Conservation (phyloP, 176 grass and related monocot species). For the Panicum miliaceum region DNA sequence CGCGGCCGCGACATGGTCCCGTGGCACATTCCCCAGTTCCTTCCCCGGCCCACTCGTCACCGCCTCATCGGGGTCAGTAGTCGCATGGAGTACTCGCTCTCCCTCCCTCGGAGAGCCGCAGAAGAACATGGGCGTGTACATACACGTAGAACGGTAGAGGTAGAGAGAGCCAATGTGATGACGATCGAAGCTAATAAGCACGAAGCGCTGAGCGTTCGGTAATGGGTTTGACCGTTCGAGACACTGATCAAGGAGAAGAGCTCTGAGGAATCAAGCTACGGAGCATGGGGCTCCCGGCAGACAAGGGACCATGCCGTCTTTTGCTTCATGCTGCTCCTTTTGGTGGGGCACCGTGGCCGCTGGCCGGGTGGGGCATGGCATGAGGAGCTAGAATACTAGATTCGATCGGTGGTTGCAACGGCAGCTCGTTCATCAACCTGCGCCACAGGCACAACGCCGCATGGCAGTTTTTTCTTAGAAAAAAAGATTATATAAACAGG, state of each 20-base stretch:
- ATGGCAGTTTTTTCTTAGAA: background rate
- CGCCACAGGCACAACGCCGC: conserved; percentile 6
- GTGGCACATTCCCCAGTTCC: no score
- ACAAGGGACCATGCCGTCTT: conserved; percentile 6
- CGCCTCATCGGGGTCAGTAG: no score
- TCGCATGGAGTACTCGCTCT: no score
- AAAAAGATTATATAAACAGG: background rate
- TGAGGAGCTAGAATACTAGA: conserved; percentile 32
- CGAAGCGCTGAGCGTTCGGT: no score
- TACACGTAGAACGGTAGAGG: no score
- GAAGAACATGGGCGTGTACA: no score
- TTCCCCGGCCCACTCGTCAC: no score
- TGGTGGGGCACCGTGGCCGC: background rate
- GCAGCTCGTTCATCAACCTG: background rate
- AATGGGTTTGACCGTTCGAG: no score
- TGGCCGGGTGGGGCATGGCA: conserved; percentile 24
- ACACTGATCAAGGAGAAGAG: background rate
- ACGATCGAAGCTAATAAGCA: no score
- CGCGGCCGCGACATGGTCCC: no score
- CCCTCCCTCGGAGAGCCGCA: no score
- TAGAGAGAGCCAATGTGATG: background rate
- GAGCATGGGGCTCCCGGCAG: background rate
- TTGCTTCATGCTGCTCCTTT: conserved; percentile 16
- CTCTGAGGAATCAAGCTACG: background rate
- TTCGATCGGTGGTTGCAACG: conserved; percentile 9